Conservation (phyloP, 2,329 filamentous ascomycete genomes). For the Pyrenophora graminea region DNA sequence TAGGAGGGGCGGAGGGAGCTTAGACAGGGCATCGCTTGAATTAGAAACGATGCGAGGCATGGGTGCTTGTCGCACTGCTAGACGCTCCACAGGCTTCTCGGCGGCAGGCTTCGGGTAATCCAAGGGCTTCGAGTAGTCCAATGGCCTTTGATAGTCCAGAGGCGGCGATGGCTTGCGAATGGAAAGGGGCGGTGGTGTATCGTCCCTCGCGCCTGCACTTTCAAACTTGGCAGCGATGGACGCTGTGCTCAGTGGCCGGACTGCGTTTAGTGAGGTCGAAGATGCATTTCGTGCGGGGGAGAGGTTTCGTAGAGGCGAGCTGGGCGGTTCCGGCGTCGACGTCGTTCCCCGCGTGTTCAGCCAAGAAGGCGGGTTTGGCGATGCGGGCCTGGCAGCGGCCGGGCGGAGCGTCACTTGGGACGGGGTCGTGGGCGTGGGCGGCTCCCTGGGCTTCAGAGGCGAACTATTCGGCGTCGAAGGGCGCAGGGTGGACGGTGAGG, state of each 20-base stretch:
- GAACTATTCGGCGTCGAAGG: constrained; percentile 49
- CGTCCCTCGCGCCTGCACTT: constrained; percentile 31
- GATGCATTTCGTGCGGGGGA: constrained; percentile 31
- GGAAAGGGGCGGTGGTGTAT: constrained; percentile 29
- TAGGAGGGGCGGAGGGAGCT: constrained; percentile 79
- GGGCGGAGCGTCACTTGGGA: constrained; percentile 37
- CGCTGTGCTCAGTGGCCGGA: constrained; percentile 33
- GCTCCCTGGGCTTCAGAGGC: constrained; percentile 45
- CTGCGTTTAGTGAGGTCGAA: constrained; percentile 24
- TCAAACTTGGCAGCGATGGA: constrained; percentile 47
- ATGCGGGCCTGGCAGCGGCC: constrained; percentile 41
- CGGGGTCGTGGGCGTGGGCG: constrained; percentile 30
- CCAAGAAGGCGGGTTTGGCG: constrained; percentile 43
- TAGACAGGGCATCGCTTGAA: constrained; percentile 57
- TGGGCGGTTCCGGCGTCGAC: constrained; percentile 33
- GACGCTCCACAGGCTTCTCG: constrained; percentile 51
- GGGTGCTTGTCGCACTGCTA: constrained; percentile 30
- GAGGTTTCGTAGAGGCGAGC: constrained; percentile 35
- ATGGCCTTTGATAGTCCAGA: neutral
- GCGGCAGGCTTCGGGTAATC: constrained; percentile 4
- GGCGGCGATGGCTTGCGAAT: constrained; percentile 12
- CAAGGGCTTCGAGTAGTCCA: constrained; percentile 3
- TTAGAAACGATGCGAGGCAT: constrained; percentile 30
- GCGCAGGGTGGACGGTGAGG: constrained; percentile 47
- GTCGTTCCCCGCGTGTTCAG: constrained; percentile 39